These are phyloP conservation scores for Epithele typhae DNA, from an alignment of 768 basidiomycete genomes.

Conservation along the genomic window DNA sequence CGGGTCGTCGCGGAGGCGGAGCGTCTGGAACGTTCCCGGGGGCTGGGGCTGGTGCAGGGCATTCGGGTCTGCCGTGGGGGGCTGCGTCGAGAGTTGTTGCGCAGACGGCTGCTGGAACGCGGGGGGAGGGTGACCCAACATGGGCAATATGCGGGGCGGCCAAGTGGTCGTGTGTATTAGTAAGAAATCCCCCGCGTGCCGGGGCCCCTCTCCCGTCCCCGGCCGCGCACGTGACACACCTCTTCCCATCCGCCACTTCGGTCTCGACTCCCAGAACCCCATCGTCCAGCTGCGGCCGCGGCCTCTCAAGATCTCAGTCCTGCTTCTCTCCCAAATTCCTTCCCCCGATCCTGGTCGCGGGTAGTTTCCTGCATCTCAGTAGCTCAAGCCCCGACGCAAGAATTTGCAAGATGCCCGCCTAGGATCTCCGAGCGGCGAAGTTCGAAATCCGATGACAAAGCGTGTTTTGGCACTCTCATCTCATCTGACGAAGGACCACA, in stretches of 20 bases:
- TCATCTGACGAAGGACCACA: too few species aligned
- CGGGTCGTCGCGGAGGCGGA: constrained; percentile 58
- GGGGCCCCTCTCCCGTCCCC: constrained; percentile 9
- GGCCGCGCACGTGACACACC: constrained; percentile 10
- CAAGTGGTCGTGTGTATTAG: constrained; percentile 28
- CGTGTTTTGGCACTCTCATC: too few species aligned
- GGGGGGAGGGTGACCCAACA: constrained; percentile 29
- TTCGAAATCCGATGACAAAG: too few species aligned
- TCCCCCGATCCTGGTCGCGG: too few species aligned
- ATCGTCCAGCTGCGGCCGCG: too few species aligned
- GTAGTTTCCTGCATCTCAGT: too few species aligned
- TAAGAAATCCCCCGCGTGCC: constrained; percentile 27
- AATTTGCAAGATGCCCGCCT: too few species aligned
- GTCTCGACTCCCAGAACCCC: too few species aligned
- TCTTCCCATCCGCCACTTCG: neutral
- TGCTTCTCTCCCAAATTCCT: too few species aligned
- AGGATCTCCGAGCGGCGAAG: too few species aligned
- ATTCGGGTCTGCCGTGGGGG: constrained; percentile 16
- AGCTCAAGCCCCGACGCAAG: too few species aligned
- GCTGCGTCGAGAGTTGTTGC: constrained; percentile 14
- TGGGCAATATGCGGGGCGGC: constrained; percentile 23
- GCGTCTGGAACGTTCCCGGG: constrained; percentile 16
- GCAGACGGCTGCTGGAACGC: constrained; percentile 24
- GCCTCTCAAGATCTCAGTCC: too few species aligned
- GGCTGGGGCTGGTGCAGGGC: constrained; percentile 15